Conservation (phyloP, 2,329 filamentous ascomycete genomes). For the Teratosphaeria nubilosa region DNA sequence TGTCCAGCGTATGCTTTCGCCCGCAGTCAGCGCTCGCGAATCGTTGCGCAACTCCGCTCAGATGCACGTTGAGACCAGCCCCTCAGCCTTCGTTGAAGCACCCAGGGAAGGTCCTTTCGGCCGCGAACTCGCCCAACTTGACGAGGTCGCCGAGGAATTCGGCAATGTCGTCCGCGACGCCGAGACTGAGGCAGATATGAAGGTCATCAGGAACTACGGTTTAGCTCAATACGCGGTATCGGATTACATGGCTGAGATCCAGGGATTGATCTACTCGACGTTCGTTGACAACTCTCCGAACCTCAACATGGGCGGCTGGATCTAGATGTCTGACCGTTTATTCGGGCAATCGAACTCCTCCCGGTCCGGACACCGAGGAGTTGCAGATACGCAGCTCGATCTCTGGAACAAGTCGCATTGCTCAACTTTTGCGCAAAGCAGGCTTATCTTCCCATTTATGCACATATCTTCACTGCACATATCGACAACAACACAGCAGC, state of each 20-base stretch:
- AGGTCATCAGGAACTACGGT: slow-evolving; percentile 52
- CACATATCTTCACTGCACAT: slow-evolving; percentile 1
- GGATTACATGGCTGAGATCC: slow-evolving; percentile 76
- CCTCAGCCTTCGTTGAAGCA: slow-evolving; percentile 27
- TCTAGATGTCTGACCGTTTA: slow-evolving; percentile 1
- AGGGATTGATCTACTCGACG: slow-evolving; percentile 50
- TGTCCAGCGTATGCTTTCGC: slow-evolving; percentile 34
- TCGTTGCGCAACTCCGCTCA: slow-evolving; percentile 42
- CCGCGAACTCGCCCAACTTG: slow-evolving; percentile 80
- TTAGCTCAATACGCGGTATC: slow-evolving; percentile 65
- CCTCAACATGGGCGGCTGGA: slow-evolving; percentile 14
- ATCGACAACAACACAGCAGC: background rate
- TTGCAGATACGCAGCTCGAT: slow-evolving; percentile 16
- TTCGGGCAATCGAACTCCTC: slow-evolving; percentile 20
- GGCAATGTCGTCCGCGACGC: slow-evolving; percentile 48
- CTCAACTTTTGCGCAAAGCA: background rate
- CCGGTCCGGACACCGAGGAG: slow-evolving; percentile 15
- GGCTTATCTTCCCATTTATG: background rate
- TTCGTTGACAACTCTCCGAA: slow-evolving; percentile 16
- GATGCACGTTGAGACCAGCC: slow-evolving; percentile 26
- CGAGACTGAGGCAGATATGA: slow-evolving; percentile 62
- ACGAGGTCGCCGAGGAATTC: slow-evolving; percentile 86
- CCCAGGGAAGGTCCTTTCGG: slow-evolving; percentile 62
- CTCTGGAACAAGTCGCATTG: slow-evolving; percentile 3
- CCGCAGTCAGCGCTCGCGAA: slow-evolving; percentile 27